Evolutionary conservation across 2,329 filamentous ascomycete genomes (phyloP), one percentile per base, ranked within the genome.

Genomic region (Exutisphaerella laricina): DNA sequence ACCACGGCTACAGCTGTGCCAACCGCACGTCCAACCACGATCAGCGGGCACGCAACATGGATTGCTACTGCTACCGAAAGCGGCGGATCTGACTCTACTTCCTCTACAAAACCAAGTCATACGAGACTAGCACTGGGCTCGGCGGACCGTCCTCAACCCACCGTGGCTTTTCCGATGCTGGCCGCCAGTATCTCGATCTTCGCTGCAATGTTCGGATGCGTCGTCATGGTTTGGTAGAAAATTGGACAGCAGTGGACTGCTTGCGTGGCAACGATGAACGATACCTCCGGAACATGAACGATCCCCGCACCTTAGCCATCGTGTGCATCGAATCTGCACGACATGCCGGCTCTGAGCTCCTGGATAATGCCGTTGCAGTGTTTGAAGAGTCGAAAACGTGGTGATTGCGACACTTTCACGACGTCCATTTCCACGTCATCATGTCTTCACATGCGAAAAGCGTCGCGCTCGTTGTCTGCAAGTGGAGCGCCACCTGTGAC

Each of bases 21-120:
- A 9, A 44, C 41, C 13, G 41, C 41, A 18, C n/a, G 29, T 25
- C 28, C 41, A 28, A 39, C 41, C 9, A 42, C 40, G 12, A 39
- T 44, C 20, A 31, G 34, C 22, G 34, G 41, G 8, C 35, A 44
- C 18, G 16, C 33, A 4, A 43, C 41, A 20, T 6, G 31, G 16
- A 32, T 39, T 3, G 35, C 41, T 5, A 39, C 36, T 39, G 18
- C 33, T 10, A 35, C 33, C 9, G 18, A 23, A n/a, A 20, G 12
- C 12, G 23, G 6, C 12, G 23, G 12, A 26, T 23, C 18, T n/a
- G 29, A 32, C 26, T 25, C 22, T 6, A 38, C 17, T 23, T 21
- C 16, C 4, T 28, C 42, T n/a, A 17, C 31, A 12, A 46, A 28
- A 12, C 38, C 43, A 10, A 41, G 31, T 13, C 25, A 37, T 20